A percentile compares a stretch with the other conserved stretches of the same genome.
Conservation (phyloP, 164 flowering plant species). For the Stephania cephalantha region DNA sequence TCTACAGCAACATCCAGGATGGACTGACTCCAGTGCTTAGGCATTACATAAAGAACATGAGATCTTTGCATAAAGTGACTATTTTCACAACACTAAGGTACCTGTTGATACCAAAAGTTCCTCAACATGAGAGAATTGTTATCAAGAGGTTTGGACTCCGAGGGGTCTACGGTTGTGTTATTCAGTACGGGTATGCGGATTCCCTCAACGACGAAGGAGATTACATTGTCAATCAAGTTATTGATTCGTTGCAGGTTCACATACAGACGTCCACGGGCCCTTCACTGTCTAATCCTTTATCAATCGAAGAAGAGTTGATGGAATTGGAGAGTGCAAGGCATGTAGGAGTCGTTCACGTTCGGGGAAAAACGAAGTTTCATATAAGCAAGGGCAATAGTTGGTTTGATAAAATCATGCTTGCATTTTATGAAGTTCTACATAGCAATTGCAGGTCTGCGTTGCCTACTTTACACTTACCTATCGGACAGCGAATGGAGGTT, state of each 20-base stretch:
- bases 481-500: slow-evolving; percentile 57
- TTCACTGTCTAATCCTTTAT: slow-evolving; percentile 11
- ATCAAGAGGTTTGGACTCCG: slow-evolving; percentile 39
- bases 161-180: slow-evolving; percentile 60
- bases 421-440: slow-evolving; percentile 66
- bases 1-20: slow-evolving; percentile 65
- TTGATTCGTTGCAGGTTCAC: slow-evolving; percentile 28
- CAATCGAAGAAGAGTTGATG: slow-evolving; percentile 35
- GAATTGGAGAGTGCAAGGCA: slow-evolving; percentile 42
- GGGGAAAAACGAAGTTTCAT: slow-evolving; percentile 70
- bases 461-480: slow-evolving; percentile 58
- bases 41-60: slow-evolving; percentile 69
- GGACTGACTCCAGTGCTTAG: slow-evolving; percentile 72
- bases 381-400: slow-evolving; percentile 36
- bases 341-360: slow-evolving; percentile 60
- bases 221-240: slow-evolving; percentile 46
- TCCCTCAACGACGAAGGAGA: slow-evolving; percentile 48
- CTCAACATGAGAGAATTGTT: slow-evolving; percentile 49
- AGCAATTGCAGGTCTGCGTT: slow-evolving; percentile 64
- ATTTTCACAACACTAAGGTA: slow-evolving; percentile 61
- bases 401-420: slow-evolving; percentile 63
- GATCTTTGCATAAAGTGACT: slow-evolving; percentile 58
- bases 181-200: slow-evolving; percentile 75
- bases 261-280: slow-evolving; percentile 17
- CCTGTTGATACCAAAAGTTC: slow-evolving; percentile 63